Base-by-base conservation (phyloP, 257 asterid species). In the Striga asiatica region DNA sequence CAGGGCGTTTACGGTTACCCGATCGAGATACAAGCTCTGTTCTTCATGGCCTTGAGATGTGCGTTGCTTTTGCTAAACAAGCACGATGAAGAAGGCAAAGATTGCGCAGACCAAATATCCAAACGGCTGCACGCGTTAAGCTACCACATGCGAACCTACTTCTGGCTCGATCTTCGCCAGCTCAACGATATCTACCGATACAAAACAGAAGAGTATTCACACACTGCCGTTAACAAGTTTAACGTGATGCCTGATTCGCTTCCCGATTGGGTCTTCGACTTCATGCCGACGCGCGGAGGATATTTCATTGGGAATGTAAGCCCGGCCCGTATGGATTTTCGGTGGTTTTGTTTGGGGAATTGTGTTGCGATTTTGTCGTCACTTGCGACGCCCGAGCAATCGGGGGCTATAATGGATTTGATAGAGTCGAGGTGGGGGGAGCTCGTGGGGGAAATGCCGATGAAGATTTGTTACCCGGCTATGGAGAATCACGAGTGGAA, bases 1-100 rank as follows among this genome's bases (percentile, higher is more conserved):
- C 80, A 88, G 97, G 97, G 95, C 9, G 83, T 88, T 47, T 88
- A 88, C 16, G 97, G 97, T 14, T 88, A 88, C 57, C 95, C 97
- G 1, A 88, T 84, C 37, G 97, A 88, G 76, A 88, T 88, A 54
- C 97, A 88, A 68, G 93, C 97, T 3, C 62, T 88, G 20, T 88
- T 88, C 78, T 84, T 88, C 50, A 88, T 88, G 97, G 93, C 95
- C 54, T 64, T 88, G 68, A 73, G 93, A 68, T 81, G 97, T 24
- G 87, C 97, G 16, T 61, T 81, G 47, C 45, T 31, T 61, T 79
- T 88, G 12, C 93, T 88, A n/a, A n/a, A n/a, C 20, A 87, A 87
- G 66, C 75, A 69, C 13, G 95, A 88, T 16, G 95, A 71, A 21
- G 95, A 84, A 64, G 81, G 87, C 49, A 76, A 77, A 61, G 93